Percentiles rank a stretch among this genome's conserved stretches.
These are phyloP conservation scores for Ascochyta koolunga DNA, from an alignment of 2,329 filamentous ascomycete genomes.

Conservation along the genomic window DNA sequence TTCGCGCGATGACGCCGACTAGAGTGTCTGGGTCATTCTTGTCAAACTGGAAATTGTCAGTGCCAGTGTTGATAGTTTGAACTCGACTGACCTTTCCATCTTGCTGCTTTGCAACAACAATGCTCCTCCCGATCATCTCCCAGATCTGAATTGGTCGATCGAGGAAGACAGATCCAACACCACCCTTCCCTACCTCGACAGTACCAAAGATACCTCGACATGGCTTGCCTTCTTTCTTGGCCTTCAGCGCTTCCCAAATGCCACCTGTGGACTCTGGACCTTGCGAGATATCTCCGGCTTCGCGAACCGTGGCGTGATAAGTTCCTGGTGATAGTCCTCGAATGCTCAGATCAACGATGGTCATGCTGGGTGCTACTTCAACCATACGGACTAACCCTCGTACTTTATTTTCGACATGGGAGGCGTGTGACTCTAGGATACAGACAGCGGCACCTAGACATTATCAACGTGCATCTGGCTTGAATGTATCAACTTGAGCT, in stretches of 20 bases:
- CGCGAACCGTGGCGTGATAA: constrained; percentile 84
- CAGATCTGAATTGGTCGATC: constrained; percentile 86
- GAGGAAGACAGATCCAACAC: constrained; percentile 79
- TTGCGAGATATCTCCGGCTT: constrained; percentile 83
- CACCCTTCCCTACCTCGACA: constrained; percentile 75
- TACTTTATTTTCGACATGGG: constrained; percentile 68
- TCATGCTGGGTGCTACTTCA: constrained; percentile 78
- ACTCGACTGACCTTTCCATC: constrained; percentile 53
- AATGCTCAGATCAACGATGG: constrained; percentile 85
- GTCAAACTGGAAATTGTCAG: constrained; percentile 26
- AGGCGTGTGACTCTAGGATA: constrained; percentile 86
- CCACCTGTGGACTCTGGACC: constrained; percentile 83
- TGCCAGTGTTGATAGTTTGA: too few species aligned
- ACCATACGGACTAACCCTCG: constrained; percentile 92
- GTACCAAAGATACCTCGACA: constrained; percentile 73
- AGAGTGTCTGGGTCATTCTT: constrained; percentile 81
- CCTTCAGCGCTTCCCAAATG: constrained; percentile 70
- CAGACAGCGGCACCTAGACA: constrained; percentile 79
- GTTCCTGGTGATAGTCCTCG: constrained; percentile 79
- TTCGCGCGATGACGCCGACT: constrained; percentile 91
- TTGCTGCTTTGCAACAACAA: constrained; percentile 78
- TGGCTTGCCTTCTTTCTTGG: constrained; percentile 52
- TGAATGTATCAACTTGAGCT: constrained; percentile 44
- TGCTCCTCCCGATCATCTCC: constrained; percentile 93
- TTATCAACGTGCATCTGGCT: constrained; percentile 4